A percentile compares a stretch with the other conserved stretches of the same genome.
phyloP scores from a whole-genome alignment of 176 grass and related monocot genomes.

The Raddia guianensis region DNA sequence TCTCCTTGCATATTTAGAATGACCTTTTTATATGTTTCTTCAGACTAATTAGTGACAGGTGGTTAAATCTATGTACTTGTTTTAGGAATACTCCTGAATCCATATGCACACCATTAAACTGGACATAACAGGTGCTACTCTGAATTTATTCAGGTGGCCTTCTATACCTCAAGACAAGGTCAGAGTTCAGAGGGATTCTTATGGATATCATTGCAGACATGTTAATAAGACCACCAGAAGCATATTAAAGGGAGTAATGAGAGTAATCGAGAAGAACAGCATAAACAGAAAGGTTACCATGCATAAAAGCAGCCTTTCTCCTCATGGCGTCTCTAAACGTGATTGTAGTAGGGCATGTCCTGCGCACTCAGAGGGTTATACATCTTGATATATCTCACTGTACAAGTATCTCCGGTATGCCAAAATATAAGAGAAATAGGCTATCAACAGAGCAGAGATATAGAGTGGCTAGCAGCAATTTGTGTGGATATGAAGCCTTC shows the following conservation, averaged over 20 bases:
- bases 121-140: not conserved
- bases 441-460: conserved; percentile 45
- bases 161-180: not conserved
- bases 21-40: not conserved
- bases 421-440: conserved; percentile 21
- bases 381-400: conserved; percentile 40
- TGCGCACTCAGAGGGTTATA: conserved; percentile 51
- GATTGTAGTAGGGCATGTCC: conserved; percentile 77
- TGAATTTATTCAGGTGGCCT: conserved; percentile 1
- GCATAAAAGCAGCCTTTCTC: conserved; percentile 93
- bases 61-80: not conserved
- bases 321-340: conserved; percentile 75
- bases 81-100: not conserved
- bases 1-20: conserved; percentile 11
- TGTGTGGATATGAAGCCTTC: conserved; percentile 34
- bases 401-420: conserved; percentile 31
- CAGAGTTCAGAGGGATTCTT: not conserved
- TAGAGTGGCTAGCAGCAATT: conserved; percentile 20
- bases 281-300: conserved; percentile 55
- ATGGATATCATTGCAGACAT: not conserved
- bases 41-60: not conserved
- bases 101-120: not conserved
- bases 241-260: not conserved
- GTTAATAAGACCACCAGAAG: not conserved
- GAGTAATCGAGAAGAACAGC: conserved; percentile 17